Evolutionary conservation across 345 rosid genomes (phyloP), one percentile per base, ranked within the genome.

Genomic region (Murraya paniculata): DNA sequence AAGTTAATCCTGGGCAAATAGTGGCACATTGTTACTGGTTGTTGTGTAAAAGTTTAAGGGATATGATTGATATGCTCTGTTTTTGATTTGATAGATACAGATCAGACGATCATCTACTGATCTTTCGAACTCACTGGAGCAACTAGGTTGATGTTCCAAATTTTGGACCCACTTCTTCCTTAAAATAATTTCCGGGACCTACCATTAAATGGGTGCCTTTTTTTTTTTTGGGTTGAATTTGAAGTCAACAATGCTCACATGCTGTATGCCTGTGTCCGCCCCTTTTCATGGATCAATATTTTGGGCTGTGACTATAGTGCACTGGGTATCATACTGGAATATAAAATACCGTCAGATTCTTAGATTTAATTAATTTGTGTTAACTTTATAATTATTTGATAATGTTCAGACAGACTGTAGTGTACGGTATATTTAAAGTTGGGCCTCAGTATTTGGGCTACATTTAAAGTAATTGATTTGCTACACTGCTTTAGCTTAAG

Each of bases 151-250:
- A 7, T 72, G 68, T 41, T 45, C 60, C 50, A 41, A 50, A 72
- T 25, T 48, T 21, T 45, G 86, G 77, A 64, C 62, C 86, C 81
- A 60, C n/a, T 75, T 58, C n/a, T 28, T 13, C 35, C 68, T 74
- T 35, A 38, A 53, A 74, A 31, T 45, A 53, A 65, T 25, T 9
- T 16, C 9, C 27, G 28, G 73, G 80, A 24, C 64, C 82, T 39
- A 62, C 76, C 71, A 50, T 24, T 9, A 11, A 36, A n/a, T 72
- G 71, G 71, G 50, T 30, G 24, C 53, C 0, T 21, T 60, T 27
- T 4, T 45, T 74, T 57, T 14, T 7, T 7, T n/a, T n/a, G n/a
- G n/a, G n/a, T n/a, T n/a, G n/a, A 41, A 48, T 61, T 11, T 41
- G 59, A 27, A 28, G 59, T 45, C 45, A 58, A 72, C 33, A 72